Evolutionary conservation across 2,329 filamentous ascomycete species (phyloP).

Genomic region (Penicillium fuscoglaucum): DNA sequence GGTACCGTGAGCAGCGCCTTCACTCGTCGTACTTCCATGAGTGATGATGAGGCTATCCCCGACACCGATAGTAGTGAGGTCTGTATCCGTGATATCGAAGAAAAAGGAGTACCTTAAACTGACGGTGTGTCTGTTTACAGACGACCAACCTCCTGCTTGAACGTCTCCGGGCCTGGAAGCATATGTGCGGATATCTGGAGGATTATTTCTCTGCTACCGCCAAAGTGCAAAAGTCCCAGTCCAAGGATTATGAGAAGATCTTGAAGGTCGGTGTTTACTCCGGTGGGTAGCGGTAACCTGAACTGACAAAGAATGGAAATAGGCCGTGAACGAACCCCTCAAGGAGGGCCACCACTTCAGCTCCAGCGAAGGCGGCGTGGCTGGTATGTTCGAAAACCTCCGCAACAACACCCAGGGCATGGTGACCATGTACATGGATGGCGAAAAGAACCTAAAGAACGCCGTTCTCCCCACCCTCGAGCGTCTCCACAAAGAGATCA

Average conservation of each 20-base stretch:
- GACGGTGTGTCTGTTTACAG: slow-evolving; percentile 41
- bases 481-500: slow-evolving; percentile 91
- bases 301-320: background rate
- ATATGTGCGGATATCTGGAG: slow-evolving; percentile 86
- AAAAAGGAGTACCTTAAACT: background rate
- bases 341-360: slow-evolving; percentile 93
- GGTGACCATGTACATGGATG: slow-evolving; percentile 85
- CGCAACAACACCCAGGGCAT: slow-evolving; percentile 76
- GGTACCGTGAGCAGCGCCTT: slow-evolving; percentile 33
- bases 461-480: slow-evolving; percentile 85
- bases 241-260: slow-evolving; percentile 94
- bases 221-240: slow-evolving; percentile 78
- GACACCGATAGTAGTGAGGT: slow-evolving; percentile 46
- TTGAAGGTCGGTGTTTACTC: slow-evolving; percentile 64
- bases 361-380: slow-evolving; percentile 80
- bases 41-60: slow-evolving; percentile 45
- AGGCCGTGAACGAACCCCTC: slow-evolving; percentile 82
- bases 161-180: slow-evolving; percentile 92
- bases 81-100: slow-evolving; percentile 15
- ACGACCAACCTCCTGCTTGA: slow-evolving; percentile 80
- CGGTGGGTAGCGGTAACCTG: background rate
- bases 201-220: slow-evolving; percentile 84
- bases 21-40: slow-evolving; percentile 37
- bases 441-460: slow-evolving; percentile 84
- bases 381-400: slow-evolving; percentile 91